Percentiles rank a stretch among this genome's conserved stretches.
phyloP scores from a whole-genome alignment of 306 rosid genomes.

The Trifolium repens region DNA sequence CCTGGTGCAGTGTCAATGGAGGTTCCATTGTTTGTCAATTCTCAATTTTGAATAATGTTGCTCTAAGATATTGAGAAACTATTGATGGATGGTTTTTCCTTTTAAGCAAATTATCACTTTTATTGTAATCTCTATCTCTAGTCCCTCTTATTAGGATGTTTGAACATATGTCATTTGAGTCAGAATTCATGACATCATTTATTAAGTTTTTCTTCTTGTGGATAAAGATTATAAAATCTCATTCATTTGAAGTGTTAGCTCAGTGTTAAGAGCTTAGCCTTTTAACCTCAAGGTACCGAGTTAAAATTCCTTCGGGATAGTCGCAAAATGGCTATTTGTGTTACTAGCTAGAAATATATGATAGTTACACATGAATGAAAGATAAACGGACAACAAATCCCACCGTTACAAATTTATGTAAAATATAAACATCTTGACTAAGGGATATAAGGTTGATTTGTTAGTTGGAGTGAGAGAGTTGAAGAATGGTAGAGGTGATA shows the following conservation, averaged over 20 bases:
- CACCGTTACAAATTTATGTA: too few relatives aligned
- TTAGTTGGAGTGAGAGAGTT: too few relatives aligned
- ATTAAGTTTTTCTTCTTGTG: background rate
- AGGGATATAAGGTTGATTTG: too few relatives aligned
- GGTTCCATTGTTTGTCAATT: constrained; percentile 34
- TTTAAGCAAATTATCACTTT: constrained; percentile 31
- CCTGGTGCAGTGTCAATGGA: constrained; percentile 7
- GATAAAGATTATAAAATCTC: background rate
- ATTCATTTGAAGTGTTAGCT: background rate
- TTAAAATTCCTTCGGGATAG: too few relatives aligned
- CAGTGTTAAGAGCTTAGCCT: too few relatives aligned
- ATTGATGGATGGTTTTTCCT: constrained; percentile 50
- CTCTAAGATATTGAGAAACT: constrained; percentile 46
- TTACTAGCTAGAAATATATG: too few relatives aligned
- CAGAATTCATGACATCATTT: background rate
- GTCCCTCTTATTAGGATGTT: constrained; percentile 33
- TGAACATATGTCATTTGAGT: constrained; percentile 31
- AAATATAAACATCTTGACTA: too few relatives aligned
- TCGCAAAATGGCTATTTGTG: too few relatives aligned
- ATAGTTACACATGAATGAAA: too few relatives aligned
- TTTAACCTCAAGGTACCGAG: too few relatives aligned
- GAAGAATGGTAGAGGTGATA: too few relatives aligned
- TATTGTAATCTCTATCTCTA: constrained; percentile 35
- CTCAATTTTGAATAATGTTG: constrained; percentile 67
- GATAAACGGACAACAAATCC: too few relatives aligned